Evolutionary conservation across 495 filamentous ascomycete genomes (phyloP).

Genomic region (Tuber calosporum): DNA sequence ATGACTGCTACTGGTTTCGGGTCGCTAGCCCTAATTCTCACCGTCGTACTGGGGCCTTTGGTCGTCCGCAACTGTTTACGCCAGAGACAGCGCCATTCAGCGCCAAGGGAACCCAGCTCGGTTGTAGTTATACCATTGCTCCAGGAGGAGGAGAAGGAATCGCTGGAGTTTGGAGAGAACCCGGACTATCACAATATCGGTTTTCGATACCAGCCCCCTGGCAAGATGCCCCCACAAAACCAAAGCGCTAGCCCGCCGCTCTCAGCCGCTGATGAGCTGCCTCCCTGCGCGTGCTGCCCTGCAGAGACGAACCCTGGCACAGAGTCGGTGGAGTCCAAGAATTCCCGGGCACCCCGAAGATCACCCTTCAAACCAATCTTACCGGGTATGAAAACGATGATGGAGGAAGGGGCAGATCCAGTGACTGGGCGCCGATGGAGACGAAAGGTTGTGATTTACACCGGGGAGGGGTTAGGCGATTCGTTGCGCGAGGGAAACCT

Average conservation of each 20-base stretch:
- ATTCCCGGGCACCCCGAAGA: slow-evolving; percentile 2
- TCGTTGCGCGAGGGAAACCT: background rate
- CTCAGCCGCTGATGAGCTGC: background rate
- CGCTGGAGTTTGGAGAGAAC: slow-evolving; percentile 28
- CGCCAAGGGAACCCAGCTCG: background rate
- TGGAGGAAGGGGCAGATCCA: slow-evolving; percentile 29
- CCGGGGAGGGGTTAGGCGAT: slow-evolving; percentile 3
- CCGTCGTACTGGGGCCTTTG: slow-evolving; percentile 24
- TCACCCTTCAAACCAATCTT: slow-evolving; percentile 32
- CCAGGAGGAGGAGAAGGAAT: slow-evolving; percentile 10
- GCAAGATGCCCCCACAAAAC: background rate
- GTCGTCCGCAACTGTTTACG: slow-evolving; percentile 25
- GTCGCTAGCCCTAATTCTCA: slow-evolving; percentile 15
- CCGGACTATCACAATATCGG: slow-evolving; percentile 25
- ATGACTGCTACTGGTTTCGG: slow-evolving; percentile 15
- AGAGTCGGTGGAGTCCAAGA: background rate
- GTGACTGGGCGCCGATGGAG: slow-evolving; percentile 28
- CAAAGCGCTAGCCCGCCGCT: background rate
- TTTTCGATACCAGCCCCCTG: background rate
- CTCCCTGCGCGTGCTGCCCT: background rate
- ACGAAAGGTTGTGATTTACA: slow-evolving; percentile 29
- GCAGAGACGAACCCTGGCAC: background rate
- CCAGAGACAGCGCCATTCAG: slow-evolving; percentile 2
- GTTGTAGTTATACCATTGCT: background rate
- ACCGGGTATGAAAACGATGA: slow-evolving; percentile 33